Evolutionary conservation across 208 protist genomes (phyloP).

Genomic region (Leishmania turanica): DNA sequence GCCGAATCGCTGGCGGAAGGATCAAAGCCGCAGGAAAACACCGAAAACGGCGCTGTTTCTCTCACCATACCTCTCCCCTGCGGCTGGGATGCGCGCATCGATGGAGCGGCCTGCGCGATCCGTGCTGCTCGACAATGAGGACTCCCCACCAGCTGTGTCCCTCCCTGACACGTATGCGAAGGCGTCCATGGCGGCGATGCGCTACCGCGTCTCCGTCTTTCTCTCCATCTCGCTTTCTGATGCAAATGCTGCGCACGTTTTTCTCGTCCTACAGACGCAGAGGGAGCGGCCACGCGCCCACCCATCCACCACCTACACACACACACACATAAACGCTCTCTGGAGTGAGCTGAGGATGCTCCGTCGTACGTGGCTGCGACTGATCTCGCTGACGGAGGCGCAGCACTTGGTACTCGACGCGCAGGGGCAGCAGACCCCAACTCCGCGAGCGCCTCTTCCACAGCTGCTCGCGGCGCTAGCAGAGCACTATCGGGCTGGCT

Average conservation of each 20-base stretch:
- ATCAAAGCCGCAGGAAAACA: no score
- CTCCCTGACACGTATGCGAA: background rate
- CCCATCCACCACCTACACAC: background rate
- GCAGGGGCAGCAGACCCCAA: background rate
- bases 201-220: background rate
- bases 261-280: background rate
- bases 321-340: background rate
- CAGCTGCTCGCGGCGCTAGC: slow-evolving; percentile 34
- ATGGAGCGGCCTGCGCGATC: background rate
- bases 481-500: slow-evolving; percentile 36
- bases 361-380: slow-evolving; percentile 14
- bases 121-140: background rate
- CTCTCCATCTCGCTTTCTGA: background rate
- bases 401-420: slow-evolving; percentile 43
- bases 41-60: background rate
- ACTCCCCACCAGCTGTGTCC: no score
- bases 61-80: background rate
- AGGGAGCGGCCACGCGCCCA: background rate
- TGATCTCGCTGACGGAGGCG: slow-evolving; percentile 48
- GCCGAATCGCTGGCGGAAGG: background rate
- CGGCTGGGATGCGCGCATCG: background rate
- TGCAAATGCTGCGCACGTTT: background rate
- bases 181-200: background rate
- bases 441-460: slow-evolving; percentile 23
- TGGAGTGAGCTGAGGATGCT: slow-evolving; percentile 13